Conservation (phyloP, 2,329 filamentous ascomycete genomes). For the Thielaviopsis musarum region DNA sequence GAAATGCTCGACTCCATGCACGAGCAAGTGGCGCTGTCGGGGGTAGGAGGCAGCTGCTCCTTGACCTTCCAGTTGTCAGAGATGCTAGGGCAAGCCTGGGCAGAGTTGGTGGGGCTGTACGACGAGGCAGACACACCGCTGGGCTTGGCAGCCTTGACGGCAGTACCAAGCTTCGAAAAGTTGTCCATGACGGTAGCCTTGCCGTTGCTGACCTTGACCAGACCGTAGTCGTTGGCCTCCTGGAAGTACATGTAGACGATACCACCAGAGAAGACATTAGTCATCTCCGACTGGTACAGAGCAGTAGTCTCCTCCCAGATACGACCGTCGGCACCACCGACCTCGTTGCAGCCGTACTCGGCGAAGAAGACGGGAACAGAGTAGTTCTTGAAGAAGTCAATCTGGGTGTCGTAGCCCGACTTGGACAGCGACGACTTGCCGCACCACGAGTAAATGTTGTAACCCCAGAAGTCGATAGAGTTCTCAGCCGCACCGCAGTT, state of each 20-base stretch:
- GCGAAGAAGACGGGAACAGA: slow-evolving; percentile 95
- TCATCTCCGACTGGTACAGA: slow-evolving; percentile 71
- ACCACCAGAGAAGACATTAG: slow-evolving; percentile 75
- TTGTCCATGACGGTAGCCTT: slow-evolving; percentile 52
- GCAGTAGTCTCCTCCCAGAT: slow-evolving; percentile 71
- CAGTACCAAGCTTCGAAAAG: slow-evolving; percentile 54
- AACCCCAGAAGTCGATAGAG: slow-evolving; percentile 94
- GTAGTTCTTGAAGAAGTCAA: slow-evolving; percentile 74
- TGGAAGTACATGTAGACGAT: slow-evolving; percentile 99
- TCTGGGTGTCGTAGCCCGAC: slow-evolving; percentile 71
- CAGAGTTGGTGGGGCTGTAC: slow-evolving; percentile 61
- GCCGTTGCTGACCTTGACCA: slow-evolving; percentile 45
- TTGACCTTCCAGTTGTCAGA: slow-evolving; percentile 49
- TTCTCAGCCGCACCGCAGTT: slow-evolving; percentile 57
- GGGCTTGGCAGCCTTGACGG: slow-evolving; percentile 52
- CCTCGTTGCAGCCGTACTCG: slow-evolving; percentile 88
- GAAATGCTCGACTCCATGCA: slow-evolving; percentile 67
- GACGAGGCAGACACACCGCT: slow-evolving; percentile 43
- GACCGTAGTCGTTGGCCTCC: slow-evolving; percentile 76
- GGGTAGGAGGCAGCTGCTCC: slow-evolving; percentile 60
- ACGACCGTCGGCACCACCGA: slow-evolving; percentile 43
- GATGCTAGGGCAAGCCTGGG: slow-evolving; percentile 48
- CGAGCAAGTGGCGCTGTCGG: slow-evolving; percentile 60
- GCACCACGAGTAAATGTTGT: slow-evolving; percentile 99
- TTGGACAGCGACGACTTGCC: slow-evolving; percentile 59